Base-by-base conservation (phyloP, 108 stramenopile genomes). In the Asterionellopsis glacialis region DNA sequence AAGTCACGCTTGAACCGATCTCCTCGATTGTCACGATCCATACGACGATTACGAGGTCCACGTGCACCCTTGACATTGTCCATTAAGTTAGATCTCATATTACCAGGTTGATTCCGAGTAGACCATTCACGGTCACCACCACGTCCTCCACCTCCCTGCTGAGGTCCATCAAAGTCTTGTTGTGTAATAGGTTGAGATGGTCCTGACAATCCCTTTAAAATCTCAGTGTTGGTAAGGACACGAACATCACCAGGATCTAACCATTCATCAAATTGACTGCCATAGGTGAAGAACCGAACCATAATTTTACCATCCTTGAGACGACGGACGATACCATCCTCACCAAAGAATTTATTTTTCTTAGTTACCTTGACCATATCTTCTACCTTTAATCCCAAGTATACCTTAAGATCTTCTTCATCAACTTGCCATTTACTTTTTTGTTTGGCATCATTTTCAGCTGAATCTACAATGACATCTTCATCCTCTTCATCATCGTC, bases 311-410 rank as follows among this genome's bases (percentile, higher is more conserved):
- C 87, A 60, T 85, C 83, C 59, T 92, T 88, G 43, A 92, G 68
- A 12, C 87, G 73, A 38, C 76, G 48, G 0, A 92, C 74, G 33
- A 84, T 78, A 10, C 84, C 90, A 69, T 88, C 90, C 57, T 92
- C 90, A 10, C 79, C 77, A 48, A 75, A 65, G 55, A 87, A 88
- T 26, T 79, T 76, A 42, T 70, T 76, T 2, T 76, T 77, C 7
- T 50, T 63, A 0, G 81, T 75, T 0, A 92, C 81, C 58, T 88
- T 86, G 51, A 92, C 78, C 87, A 92, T 92, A 51, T 88, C 82
- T 13, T 82, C 83, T 5, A 85, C 83, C 27, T 54, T 51, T 6
- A 80, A 49, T 16, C 72, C 73, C 58, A 60, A 49, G 53, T 75
- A 82, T 14, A 63, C 67, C 1, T 67, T 69, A n/a, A 65, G 25